A percentile compares a stretch with the other conserved stretches of the same genome.
Evolutionary conservation across 179 eudicot species (phyloP).

Genomic region (Silene noctiflora): DNA sequence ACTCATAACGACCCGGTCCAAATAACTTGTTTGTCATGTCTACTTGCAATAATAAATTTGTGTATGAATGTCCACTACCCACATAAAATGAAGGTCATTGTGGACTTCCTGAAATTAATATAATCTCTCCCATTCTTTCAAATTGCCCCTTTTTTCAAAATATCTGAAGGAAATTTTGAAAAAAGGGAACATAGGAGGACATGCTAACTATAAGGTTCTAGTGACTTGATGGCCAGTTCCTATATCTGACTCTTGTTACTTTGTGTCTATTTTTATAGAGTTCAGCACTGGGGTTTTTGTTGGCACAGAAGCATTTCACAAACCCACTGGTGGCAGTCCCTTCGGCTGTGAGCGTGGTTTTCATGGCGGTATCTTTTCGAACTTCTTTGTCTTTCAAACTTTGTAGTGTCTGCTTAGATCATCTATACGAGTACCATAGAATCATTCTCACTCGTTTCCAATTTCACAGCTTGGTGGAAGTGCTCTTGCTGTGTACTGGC

Average conservation of each 20-base stretch:
- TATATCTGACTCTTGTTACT: background rate
- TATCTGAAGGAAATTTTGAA: too few species aligned
- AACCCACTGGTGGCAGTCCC: conserved; percentile 96
- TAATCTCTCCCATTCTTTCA: too few species aligned
- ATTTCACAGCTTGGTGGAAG: conserved; percentile 90
- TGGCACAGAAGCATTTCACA: conserved; percentile 96
- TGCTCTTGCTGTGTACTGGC: conserved; percentile 93
- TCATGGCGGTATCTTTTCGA: conserved; percentile 74
- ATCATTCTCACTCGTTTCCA: background rate
- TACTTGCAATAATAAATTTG: too few species aligned
- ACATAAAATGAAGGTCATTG: too few species aligned
- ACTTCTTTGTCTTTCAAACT: background rate
- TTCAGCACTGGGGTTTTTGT: conserved; percentile 91
- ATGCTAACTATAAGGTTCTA: too few species aligned
- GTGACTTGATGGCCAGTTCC: background rate
- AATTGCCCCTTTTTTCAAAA: too few species aligned
- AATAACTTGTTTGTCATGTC: too few species aligned
- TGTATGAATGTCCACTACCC: too few species aligned
- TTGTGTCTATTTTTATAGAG: conserved; percentile 44
- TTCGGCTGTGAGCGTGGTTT: conserved; percentile 92
- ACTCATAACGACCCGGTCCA: too few species aligned
- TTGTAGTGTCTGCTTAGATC: background rate
- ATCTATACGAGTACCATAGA: background rate
- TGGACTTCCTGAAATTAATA: too few species aligned
- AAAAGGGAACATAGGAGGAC: too few species aligned